phyloP scores from a whole-genome alignment of 139 green algal genomes.

The Microglena sp. region DNA sequence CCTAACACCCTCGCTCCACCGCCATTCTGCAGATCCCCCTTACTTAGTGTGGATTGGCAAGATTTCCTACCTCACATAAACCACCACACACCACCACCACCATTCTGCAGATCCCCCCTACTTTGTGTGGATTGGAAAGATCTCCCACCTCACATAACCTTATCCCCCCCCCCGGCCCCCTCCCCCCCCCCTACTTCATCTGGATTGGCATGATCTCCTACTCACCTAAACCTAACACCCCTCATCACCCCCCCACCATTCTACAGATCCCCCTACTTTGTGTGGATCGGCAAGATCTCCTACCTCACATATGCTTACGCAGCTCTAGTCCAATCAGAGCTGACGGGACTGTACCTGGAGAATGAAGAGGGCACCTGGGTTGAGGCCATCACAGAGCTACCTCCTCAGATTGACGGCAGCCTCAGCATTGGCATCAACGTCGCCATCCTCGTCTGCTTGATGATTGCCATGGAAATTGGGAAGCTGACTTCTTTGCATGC shows the following conservation, averaged over 20 bases:
- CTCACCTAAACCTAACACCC: neutral
- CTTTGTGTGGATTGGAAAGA: conserved; percentile 46
- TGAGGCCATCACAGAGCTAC: conserved; percentile 4
- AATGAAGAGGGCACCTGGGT: no score
- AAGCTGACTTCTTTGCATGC: no score
- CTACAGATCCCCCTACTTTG: conserved; percentile 36
- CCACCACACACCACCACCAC: neutral
- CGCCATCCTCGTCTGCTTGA: no score
- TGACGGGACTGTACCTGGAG: conserved; percentile 14
- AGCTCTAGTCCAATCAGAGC: conserved; percentile 23
- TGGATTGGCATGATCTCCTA: neutral
- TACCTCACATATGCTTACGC: conserved; percentile 50
- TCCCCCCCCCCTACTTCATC: no score
- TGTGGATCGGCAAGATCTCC: conserved; percentile 36
- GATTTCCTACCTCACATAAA: neutral
- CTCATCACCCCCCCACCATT: neutral
- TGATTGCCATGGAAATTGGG: no score
- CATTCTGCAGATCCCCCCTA: conserved; percentile 23
- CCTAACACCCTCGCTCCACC: no score
- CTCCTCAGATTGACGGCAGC: no score
- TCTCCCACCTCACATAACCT: no score
- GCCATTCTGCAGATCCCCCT: no score
- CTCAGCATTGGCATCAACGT: no score
- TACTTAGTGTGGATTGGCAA: neutral
- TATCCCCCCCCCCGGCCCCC: no score